Conservation (phyloP, 345 rosid species). For the Melastoma malabathricum region DNA sequence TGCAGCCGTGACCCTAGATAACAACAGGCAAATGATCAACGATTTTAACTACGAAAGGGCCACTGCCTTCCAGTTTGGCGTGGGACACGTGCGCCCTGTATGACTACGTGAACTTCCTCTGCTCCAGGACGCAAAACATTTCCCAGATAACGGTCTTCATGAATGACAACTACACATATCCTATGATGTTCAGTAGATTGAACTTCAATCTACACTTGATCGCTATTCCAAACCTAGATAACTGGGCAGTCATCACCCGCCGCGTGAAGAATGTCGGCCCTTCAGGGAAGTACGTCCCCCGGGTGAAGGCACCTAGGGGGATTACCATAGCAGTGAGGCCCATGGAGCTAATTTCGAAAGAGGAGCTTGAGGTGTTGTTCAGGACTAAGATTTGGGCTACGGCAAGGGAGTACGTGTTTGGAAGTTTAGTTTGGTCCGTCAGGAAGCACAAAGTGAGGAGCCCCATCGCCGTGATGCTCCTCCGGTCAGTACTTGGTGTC, state of each 20-base stretch:
- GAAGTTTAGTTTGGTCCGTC: no score
- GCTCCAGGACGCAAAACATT: slow-evolving; percentile 17
- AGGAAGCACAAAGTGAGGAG: no score
- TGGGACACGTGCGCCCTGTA: slow-evolving; percentile 57
- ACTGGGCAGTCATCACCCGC: slow-evolving; percentile 23
- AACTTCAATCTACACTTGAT: slow-evolving; percentile 64
- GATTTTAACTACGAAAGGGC: slow-evolving; percentile 30
- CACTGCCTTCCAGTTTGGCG: slow-evolving; percentile 46
- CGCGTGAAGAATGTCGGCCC: slow-evolving; percentile 62
- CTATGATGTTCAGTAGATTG: slow-evolving; percentile 14
- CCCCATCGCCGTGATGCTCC: no score
- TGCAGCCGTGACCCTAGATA: slow-evolving; percentile 43
- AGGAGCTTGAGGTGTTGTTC: neutral
- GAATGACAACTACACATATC: slow-evolving; percentile 26
- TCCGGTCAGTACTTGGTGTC: no score
- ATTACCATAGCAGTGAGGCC: slow-evolving; percentile 37
- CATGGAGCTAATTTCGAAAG: slow-evolving; percentile 23
- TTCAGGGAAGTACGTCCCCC: slow-evolving; percentile 28
- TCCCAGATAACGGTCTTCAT: neutral
- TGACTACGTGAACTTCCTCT: slow-evolving; percentile 46
- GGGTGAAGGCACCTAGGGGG: slow-evolving; percentile 29
- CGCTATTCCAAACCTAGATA: slow-evolving; percentile 28
- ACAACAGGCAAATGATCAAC: slow-evolving; percentile 26
- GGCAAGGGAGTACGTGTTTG: no score
- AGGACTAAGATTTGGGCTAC: no score